Conservation (phyloP, 1,139 yeast genomes). For the Yamadazyma taylorii region DNA sequence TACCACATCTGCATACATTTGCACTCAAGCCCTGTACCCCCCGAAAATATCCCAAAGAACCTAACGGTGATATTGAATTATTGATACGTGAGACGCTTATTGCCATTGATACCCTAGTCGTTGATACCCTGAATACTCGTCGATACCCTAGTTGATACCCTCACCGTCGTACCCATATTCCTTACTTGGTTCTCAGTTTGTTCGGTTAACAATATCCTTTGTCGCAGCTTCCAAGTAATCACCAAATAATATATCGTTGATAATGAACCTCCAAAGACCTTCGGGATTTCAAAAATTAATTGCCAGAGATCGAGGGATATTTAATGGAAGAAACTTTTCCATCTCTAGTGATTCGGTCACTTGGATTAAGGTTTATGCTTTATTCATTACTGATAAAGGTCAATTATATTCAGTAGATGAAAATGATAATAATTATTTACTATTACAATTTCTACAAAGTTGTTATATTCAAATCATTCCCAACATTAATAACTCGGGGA, state of each 20-base stretch:
- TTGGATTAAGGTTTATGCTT: constrained; percentile 36
- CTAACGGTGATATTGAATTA: no score
- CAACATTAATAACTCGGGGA: constrained; percentile 14
- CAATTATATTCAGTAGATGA: constrained; percentile 38
- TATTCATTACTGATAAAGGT: constrained; percentile 40
- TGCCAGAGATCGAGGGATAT: constrained; percentile 36
- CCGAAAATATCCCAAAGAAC: no score
- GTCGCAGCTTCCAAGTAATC: not conserved
- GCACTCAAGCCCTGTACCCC: no score
- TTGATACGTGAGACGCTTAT: no score
- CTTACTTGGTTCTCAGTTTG: no score
- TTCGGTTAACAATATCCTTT: no score
- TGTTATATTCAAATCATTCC: constrained; percentile 43
- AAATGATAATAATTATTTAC: constrained; percentile 31
- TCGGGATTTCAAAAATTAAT: constrained; percentile 28
- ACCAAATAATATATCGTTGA: not conserved
- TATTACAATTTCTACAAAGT: constrained; percentile 40
- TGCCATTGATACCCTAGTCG: no score
- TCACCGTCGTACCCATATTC: no score
- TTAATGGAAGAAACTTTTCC: constrained; percentile 35
- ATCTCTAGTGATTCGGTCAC: constrained; percentile 40
- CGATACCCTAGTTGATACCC: no score
- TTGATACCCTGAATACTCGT: no score
- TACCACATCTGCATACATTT: constrained; percentile 1
- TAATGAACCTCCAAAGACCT: constrained; percentile 5